Conservation (phyloP, 202 grass and related monocot species). For the Carex arenaria region DNA sequence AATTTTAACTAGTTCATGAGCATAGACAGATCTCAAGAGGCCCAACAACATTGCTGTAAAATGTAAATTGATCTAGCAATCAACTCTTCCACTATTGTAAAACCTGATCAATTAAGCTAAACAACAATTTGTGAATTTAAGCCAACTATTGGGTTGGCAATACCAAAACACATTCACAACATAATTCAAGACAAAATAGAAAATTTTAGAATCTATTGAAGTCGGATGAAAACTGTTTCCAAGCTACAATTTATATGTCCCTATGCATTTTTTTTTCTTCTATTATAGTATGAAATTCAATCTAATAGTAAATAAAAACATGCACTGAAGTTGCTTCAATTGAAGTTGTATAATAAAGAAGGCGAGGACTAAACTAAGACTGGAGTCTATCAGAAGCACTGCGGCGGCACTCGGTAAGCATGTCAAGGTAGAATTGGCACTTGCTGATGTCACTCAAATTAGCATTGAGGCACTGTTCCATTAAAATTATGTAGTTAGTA, state of each 20-base stretch:
- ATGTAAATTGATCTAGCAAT: not conserved
- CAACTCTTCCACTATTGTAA: not conserved
- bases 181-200: not conserved
- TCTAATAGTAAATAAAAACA: not conserved
- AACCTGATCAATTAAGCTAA: not conserved
- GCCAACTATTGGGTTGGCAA: not conserved
- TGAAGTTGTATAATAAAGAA: not conserved
- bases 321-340: not conserved
- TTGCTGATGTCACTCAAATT: slow-evolving; percentile 33
- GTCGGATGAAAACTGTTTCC: not conserved
- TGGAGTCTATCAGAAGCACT: not conserved
- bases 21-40: not conserved
- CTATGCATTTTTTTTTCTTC: not conserved
- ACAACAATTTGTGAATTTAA: not conserved
- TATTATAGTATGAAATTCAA: not conserved
- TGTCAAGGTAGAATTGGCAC: slow-evolving; percentile 49
- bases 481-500: not conserved
- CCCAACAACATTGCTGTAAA: no score
- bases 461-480: slow-evolving; percentile 39
- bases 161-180: not conserved
- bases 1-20: not conserved
- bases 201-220: not conserved
- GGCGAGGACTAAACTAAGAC: slow-evolving; percentile 4
- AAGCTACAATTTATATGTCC: not conserved
- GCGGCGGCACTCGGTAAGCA: slow-evolving; percentile 47